phyloP scores from a whole-genome alignment of 768 basidiomycete species.

The Lentinula guzmanii region DNA sequence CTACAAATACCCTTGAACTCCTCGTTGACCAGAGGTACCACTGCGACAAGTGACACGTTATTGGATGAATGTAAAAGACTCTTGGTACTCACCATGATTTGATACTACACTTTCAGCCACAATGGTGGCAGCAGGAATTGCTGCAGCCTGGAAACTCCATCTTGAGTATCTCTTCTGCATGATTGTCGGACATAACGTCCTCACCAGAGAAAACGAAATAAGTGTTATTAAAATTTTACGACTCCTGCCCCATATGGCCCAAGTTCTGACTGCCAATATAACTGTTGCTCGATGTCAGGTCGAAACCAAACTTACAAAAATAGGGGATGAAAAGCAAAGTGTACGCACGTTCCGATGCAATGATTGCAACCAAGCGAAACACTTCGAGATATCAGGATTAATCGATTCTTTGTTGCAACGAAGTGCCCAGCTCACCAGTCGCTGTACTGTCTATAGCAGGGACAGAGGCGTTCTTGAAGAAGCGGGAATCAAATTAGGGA shows the following conservation, averaged over 20 bases:
- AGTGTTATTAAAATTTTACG: slow-evolving; percentile 10
- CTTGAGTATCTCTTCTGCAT: background rate
- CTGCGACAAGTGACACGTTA: background rate
- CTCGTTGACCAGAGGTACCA: background rate
- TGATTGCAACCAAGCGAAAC: slow-evolving; percentile 10
- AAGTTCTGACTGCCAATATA: slow-evolving; percentile 19
- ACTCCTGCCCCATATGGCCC: slow-evolving; percentile 20
- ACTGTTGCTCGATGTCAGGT: slow-evolving; percentile 9
- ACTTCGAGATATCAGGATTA: background rate
- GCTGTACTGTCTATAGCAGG: background rate
- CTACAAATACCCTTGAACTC: slow-evolving; percentile 3
- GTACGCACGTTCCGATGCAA: slow-evolving; percentile 13
- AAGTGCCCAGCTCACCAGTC: background rate
- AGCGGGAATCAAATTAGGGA: background rate
- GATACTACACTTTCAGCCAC: slow-evolving; percentile 9
- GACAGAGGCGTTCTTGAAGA: background rate
- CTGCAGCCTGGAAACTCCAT: slow-evolving; percentile 4
- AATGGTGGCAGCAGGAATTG: slow-evolving; percentile 11
- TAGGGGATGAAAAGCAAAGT: background rate
- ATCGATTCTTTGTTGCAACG: background rate
- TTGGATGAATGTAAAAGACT: background rate
- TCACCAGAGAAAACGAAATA: slow-evolving; percentile 8
- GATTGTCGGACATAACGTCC: background rate
- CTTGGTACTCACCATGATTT: slow-evolving; percentile 2
- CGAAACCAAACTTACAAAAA: background rate